phyloP scores from a whole-genome alignment of 345 rosid genomes.

The Clausena lansium region DNA sequence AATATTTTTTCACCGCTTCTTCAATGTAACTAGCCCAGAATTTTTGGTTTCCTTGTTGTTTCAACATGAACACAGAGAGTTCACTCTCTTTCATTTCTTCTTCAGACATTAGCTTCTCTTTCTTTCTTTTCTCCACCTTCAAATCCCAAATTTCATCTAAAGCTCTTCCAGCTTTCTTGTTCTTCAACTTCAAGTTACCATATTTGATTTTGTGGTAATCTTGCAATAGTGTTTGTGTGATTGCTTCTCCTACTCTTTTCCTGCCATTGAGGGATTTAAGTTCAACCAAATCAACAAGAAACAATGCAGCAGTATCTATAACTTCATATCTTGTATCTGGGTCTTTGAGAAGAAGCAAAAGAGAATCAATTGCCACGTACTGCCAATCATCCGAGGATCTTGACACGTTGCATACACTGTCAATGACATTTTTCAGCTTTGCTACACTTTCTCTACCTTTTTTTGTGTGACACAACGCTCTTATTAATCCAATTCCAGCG shows the following conservation, averaged over 20 bases:
- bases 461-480: conserved; percentile 52
- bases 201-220: conserved; percentile 67
- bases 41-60: conserved; percentile 57
- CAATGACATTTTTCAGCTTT: conserved; percentile 36
- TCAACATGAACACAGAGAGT: conserved; percentile 40
- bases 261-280: conserved; percentile 33
- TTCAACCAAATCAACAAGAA: conserved; percentile 66
- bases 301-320: conserved; percentile 41
- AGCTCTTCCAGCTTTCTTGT: conserved; percentile 35
- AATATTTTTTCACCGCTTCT: conserved; percentile 44
- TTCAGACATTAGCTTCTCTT: conserved; percentile 55
- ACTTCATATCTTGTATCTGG: conserved; percentile 46
- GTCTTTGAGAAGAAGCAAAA: conserved; percentile 67
- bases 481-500: conserved; percentile 62
- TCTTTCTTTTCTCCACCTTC: conserved; percentile 68
- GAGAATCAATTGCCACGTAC: conserved; percentile 56
- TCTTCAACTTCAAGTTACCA: conserved; percentile 43
- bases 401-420: conserved; percentile 49
- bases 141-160: conserved; percentile 61
- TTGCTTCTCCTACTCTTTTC: conserved; percentile 43
- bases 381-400: conserved; percentile 81
- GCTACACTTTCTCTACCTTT: conserved; percentile 54
- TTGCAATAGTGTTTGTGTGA: conserved; percentile 47
- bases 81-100: conserved; percentile 50
- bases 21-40: conserved; percentile 51